Percentiles rank a stretch among this genome's conserved stretches.
phyloP scores from a whole-genome alignment of 108 stramenopile species.

The Pseudonitzschia delicatissima region DNA sequence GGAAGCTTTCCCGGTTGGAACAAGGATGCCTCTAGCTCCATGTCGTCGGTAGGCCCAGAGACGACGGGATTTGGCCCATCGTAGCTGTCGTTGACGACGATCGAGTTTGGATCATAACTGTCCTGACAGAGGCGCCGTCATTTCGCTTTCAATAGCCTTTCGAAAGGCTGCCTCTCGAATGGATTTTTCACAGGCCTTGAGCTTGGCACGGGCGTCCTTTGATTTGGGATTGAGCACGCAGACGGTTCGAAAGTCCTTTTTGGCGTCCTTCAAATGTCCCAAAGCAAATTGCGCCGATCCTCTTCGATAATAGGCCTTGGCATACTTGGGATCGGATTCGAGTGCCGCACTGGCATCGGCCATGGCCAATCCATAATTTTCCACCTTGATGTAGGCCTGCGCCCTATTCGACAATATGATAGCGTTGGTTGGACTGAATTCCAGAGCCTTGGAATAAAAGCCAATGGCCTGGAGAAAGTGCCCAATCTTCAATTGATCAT shows the following conservation, averaged over 20 bases:
- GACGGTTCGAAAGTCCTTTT: constrained; percentile 86
- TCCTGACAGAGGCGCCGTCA: constrained; percentile 71
- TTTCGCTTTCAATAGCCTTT: constrained; percentile 87
- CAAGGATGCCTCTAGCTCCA: constrained; percentile 53
- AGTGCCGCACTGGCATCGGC: constrained; percentile 89
- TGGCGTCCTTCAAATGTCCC: constrained; percentile 89
- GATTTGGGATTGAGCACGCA: constrained; percentile 84
- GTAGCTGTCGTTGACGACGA: constrained; percentile 68
- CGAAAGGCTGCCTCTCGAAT: constrained; percentile 87
- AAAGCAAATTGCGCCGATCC: constrained; percentile 96
- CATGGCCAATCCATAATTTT: constrained; percentile 96
- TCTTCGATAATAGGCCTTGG: constrained; percentile 97
- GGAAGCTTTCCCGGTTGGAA: constrained; percentile 83
- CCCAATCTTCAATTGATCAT: constrained; percentile 58
- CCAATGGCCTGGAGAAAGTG: constrained; percentile 77
- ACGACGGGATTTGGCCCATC: constrained; percentile 88
- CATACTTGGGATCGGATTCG: constrained; percentile 82
- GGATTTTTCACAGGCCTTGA: constrained; percentile 89
- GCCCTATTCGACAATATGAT: constrained; percentile 93
- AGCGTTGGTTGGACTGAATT: constrained; percentile 69
- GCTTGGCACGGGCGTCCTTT: constrained; percentile 79
- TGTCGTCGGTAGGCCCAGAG: constrained; percentile 27
- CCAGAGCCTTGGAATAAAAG: constrained; percentile 71
- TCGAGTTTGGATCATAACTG: constrained; percentile 57
- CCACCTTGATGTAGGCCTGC: constrained; percentile 91